Conservation (phyloP, 192 early-diverging fungal genomes). For the Backusella liffmaniae region DNA sequence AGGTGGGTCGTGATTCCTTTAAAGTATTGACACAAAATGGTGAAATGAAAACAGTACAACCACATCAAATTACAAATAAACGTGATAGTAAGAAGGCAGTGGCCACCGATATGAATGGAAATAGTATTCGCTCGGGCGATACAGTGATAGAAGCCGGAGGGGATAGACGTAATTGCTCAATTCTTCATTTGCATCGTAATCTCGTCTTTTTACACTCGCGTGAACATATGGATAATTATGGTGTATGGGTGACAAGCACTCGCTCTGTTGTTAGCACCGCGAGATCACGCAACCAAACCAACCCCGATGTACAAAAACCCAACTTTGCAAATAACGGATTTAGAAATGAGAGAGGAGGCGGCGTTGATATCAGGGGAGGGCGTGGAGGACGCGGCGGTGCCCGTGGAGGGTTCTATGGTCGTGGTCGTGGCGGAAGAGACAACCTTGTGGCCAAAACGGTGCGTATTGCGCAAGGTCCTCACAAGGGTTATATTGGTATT, state of each 20-base stretch:
- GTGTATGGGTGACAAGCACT: constrained; percentile 73
- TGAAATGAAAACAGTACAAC: constrained; percentile 59
- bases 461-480: constrained; percentile 80
- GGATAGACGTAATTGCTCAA: constrained; percentile 62
- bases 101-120: constrained; percentile 49
- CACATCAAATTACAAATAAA: constrained; percentile 71
- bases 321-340: constrained; percentile 7
- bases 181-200: constrained; percentile 81
- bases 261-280: constrained; percentile 61
- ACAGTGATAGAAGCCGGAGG: constrained; percentile 69
- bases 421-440: constrained; percentile 52
- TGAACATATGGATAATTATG: constrained; percentile 70
- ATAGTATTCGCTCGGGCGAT: constrained; percentile 66
- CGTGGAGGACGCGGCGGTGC: constrained; percentile 47
- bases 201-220: constrained; percentile 80
- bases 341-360: constrained; percentile 13
- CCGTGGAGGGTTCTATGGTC: constrained; percentile 53
- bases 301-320: constrained; percentile 9
- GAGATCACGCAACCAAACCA: not conserved
- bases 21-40: constrained; percentile 80
- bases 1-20: constrained; percentile 72
- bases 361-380: constrained; percentile 20
- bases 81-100: constrained; percentile 57
- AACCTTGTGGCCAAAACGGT: constrained; percentile 76
- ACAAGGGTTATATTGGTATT: constrained; percentile 97